These are phyloP conservation scores for Filobasidium floriforme DNA, from an alignment of 768 basidiomycete species.

Conservation along the genomic window DNA sequence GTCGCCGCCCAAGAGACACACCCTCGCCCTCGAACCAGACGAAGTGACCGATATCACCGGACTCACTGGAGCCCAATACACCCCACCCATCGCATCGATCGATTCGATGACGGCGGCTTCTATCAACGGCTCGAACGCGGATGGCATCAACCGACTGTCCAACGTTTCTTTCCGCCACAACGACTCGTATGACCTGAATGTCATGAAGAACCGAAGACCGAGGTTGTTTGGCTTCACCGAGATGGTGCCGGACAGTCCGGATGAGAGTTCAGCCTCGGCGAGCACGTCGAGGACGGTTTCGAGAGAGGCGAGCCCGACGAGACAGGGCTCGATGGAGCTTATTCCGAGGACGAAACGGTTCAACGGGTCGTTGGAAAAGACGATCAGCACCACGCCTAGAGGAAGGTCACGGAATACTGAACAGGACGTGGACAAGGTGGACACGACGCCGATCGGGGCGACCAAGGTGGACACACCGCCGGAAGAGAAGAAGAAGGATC, in stretches of 20 bases:
- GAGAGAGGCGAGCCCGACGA: slow-evolving; percentile 22
- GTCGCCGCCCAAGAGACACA: background rate
- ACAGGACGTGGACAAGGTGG: background rate
- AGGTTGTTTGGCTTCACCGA: slow-evolving; percentile 43
- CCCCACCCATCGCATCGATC: background rate
- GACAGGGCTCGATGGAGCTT: slow-evolving; percentile 18
- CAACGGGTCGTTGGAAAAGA: slow-evolving; percentile 1
- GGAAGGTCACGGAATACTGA: background rate
- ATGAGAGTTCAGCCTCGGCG: slow-evolving; percentile 1
- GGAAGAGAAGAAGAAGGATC: no score
- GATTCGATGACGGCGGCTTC: background rate
- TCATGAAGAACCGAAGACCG: slow-evolving; percentile 27
- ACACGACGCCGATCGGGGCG: background rate
- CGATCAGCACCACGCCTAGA: background rate
- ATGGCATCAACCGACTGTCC: no score
- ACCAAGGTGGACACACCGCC: background rate
- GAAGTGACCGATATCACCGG: slow-evolving; percentile 2
- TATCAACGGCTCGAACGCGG: no score
- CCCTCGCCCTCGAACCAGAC: background rate
- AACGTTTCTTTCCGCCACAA: background rate
- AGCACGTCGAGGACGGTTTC: background rate
- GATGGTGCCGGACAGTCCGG: slow-evolving; percentile 22
- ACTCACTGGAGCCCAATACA: background rate
- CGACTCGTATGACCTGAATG: slow-evolving; percentile 1
- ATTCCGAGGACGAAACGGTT: slow-evolving; percentile 19